A percentile compares a stretch with the other conserved stretches of the same genome.
phyloP scores from a whole-genome alignment of 495 filamentous ascomycete species.

The Evansstolkia leycettana region DNA sequence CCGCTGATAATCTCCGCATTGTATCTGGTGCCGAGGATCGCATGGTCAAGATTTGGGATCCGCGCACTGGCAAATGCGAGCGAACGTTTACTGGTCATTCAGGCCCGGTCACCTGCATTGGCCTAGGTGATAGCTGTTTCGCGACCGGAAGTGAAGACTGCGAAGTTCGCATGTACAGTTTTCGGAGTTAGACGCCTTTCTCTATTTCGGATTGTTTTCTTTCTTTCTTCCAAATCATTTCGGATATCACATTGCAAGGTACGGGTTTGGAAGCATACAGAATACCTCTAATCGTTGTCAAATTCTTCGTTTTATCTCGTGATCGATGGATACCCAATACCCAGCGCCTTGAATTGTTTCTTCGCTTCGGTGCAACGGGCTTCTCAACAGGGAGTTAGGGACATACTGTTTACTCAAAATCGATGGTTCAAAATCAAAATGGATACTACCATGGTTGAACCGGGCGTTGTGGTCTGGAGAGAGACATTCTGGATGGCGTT shows the following conservation, averaged over 20 bases:
- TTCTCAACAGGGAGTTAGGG: no score
- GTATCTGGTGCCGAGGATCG: conserved; percentile 85
- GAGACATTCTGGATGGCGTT: no score
- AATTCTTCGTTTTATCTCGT: no score
- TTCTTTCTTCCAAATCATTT: not conserved
- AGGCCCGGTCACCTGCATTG: conserved; percentile 85
- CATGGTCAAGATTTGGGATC: conserved; percentile 96
- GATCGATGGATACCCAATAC: no score
- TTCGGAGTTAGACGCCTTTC: conserved; percentile 43
- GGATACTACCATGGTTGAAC: no score
- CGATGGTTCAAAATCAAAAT: no score
- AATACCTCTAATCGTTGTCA: not conserved
- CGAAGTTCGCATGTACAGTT: conserved; percentile 78
- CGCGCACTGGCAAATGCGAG: conserved; percentile 79
- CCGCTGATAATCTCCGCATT: conserved; percentile 78
- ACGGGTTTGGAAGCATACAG: no score
- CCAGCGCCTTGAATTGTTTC: no score
- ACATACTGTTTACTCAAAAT: no score
- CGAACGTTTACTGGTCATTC: conserved; percentile 81
- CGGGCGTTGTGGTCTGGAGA: no score
- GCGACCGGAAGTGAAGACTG: conserved; percentile 88
- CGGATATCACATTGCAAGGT: not conserved
- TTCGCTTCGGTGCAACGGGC: no score
- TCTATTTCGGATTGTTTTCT: conserved; percentile 2
- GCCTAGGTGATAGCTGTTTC: conserved; percentile 75